These are phyloP conservation scores for Aciculoconidium aculeatum DNA, from an alignment of 805 yeast species.

Conservation along the genomic window DNA sequence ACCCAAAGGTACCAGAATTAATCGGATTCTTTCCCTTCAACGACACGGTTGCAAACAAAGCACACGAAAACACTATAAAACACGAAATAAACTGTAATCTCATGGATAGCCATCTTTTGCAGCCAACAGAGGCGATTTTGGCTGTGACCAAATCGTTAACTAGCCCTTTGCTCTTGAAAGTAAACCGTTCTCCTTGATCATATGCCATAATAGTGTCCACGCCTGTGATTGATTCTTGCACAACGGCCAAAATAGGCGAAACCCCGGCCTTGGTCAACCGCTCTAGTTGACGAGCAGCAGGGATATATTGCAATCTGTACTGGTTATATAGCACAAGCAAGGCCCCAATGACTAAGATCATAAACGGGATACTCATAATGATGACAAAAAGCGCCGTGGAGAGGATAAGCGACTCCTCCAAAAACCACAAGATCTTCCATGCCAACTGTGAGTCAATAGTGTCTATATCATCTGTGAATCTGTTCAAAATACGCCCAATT, in stretches of 20 bases:
- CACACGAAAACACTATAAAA: constrained; percentile 22
- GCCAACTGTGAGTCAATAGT: constrained; percentile 27
- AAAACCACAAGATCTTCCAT: constrained; percentile 25
- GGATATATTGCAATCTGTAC: constrained; percentile 25
- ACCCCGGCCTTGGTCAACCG: constrained; percentile 25
- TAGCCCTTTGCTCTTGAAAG: constrained; percentile 17
- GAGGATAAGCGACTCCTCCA: constrained; percentile 17
- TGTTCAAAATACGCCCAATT: constrained; percentile 32
- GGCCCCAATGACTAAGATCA: constrained; percentile 22
- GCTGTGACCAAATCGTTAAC: constrained; percentile 20
- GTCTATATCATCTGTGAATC: constrained; percentile 34
- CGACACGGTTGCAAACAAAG: constrained; percentile 22
- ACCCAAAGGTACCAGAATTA: constrained; percentile 32
- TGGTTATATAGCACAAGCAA: constrained; percentile 26
- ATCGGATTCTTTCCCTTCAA: constrained; percentile 18
- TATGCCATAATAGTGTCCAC: constrained; percentile 32
- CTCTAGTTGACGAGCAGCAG: constrained; percentile 31
- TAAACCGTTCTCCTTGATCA: constrained; percentile 23
- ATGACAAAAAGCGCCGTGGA: constrained; percentile 26
- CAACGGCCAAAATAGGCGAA: constrained; percentile 29
- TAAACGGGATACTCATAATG: constrained; percentile 25
- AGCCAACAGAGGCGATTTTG: constrained; percentile 16
- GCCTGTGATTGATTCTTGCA: constrained; percentile 34
- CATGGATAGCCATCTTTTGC: constrained; percentile 33
- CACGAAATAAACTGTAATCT: constrained; percentile 33